Evolutionary conservation across 352 stramenopile genomes (phyloP).

Genomic region (Globisporangium middletonii): DNA sequence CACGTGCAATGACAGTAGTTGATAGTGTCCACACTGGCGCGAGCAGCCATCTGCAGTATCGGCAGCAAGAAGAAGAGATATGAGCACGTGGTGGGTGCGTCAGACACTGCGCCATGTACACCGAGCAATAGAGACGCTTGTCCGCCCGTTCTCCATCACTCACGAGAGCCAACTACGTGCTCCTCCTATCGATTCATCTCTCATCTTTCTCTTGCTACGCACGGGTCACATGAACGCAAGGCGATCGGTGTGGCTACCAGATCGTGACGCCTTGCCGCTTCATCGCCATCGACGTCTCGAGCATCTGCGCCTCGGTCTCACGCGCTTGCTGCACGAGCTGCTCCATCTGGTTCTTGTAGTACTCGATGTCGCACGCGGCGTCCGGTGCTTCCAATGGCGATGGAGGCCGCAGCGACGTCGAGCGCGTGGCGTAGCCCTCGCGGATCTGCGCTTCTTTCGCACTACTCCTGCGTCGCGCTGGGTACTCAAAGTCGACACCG

Average conservation of each 20-base stretch:
- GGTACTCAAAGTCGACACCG: conserved; percentile 4
- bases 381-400: not conserved
- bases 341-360: conserved; percentile 61
- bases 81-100: not conserved
- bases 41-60: no score
- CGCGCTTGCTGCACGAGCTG: conserved; percentile 64
- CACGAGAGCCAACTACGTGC: not conserved
- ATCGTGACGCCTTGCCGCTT: conserved; percentile 35
- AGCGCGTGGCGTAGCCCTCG: conserved; percentile 6
- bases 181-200: not conserved
- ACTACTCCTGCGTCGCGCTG: conserved; percentile 2
- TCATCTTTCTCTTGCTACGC: not conserved
- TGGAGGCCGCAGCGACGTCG: conserved; percentile 1
- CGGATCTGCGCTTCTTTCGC: conserved; percentile 3
- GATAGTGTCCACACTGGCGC: no score
- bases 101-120: not conserved
- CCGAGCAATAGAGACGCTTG: not conserved
- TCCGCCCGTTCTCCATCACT: not conserved
- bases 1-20: no score
- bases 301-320: conserved; percentile 58
- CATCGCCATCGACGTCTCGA: conserved; percentile 53
- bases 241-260: conserved; percentile 9
- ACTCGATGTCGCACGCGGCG: conserved; percentile 20
- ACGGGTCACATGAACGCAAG: not conserved
- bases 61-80: not conserved